A percentile compares a stretch with the other conserved stretches of the same genome.
phyloP scores from a whole-genome alignment of 176 grass and related monocot species.

The Saccharum officinarum region DNA sequence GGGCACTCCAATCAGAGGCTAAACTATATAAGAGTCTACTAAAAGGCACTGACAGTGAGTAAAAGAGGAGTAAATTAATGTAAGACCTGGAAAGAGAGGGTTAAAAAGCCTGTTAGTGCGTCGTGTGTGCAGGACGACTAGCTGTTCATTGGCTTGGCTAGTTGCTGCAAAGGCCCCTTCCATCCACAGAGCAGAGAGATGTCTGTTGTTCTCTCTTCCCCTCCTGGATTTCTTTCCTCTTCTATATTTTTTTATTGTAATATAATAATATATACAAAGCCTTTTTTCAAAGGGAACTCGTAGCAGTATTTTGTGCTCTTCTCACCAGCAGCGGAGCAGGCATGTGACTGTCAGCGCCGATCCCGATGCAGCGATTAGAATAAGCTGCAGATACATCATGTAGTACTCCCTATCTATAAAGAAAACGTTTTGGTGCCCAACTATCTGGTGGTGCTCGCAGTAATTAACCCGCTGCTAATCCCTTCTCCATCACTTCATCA shows the following conservation, averaged over 20 bases:
- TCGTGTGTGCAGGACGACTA: background rate
- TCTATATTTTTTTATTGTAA: background rate
- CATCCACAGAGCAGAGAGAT: slow-evolving; percentile 29
- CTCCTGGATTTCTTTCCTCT: background rate
- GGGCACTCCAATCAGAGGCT: background rate
- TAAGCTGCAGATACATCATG: background rate
- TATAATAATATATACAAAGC: background rate
- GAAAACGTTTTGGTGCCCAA: slow-evolving; percentile 42
- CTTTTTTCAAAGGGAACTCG: background rate
- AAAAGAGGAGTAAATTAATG: slow-evolving; percentile 6
- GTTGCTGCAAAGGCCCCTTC: slow-evolving; percentile 21
- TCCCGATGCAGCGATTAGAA: slow-evolving; percentile 52
- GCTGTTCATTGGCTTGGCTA: slow-evolving; percentile 3
- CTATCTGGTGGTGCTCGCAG: slow-evolving; percentile 6
- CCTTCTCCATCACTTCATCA: background rate
- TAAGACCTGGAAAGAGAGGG: background rate
- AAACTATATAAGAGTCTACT: background rate
- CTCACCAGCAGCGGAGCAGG: slow-evolving; percentile 36
- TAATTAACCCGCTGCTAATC: slow-evolving; percentile 3
- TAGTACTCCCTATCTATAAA: slow-evolving; percentile 26
- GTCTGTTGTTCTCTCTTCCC: background rate
- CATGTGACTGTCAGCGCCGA: slow-evolving; percentile 79
- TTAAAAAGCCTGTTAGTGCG: background rate
- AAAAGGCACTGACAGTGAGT: slow-evolving; percentile 30
- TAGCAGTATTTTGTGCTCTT: background rate